Conservation (phyloP, 345 rosid species). For the Acer saccharum region DNA sequence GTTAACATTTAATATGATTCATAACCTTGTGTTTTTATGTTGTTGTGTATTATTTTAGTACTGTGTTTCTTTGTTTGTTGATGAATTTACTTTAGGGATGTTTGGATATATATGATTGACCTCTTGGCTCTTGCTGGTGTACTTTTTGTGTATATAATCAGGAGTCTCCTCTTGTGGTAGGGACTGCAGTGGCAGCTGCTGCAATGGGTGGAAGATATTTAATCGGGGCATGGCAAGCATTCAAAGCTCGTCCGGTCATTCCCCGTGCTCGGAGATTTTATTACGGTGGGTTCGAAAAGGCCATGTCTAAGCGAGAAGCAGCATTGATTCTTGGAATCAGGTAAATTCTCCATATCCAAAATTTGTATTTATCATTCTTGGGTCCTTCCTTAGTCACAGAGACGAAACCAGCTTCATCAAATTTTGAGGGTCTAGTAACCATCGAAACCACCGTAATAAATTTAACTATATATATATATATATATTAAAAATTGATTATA, state of each 20-base stretch:
- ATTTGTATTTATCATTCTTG: not conserved
- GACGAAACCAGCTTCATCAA: too few species aligned
- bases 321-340: slow-evolving; percentile 43
- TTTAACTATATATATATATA: too few species aligned
- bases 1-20: too few species aligned
- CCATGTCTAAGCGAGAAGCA: slow-evolving; percentile 45
- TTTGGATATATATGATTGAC: not conserved
- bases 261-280: slow-evolving; percentile 37
- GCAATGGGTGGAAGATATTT: slow-evolving; percentile 36
- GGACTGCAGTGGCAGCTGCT: slow-evolving; percentile 32
- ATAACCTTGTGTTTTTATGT: too few species aligned
- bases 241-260: slow-evolving; percentile 35
- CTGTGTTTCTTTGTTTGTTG: not conserved
- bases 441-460: too few species aligned
- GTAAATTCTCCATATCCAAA: slow-evolving; percentile 11
- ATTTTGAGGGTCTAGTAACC: too few species aligned
- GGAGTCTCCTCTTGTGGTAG: slow-evolving; percentile 28
- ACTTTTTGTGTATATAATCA: not conserved
- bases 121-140: not conserved
- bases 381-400: too few species aligned
- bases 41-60: too few species aligned
- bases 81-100: not conserved
- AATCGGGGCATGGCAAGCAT: slow-evolving; percentile 41
- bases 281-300: slow-evolving; percentile 38
- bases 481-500: too few species aligned